Conservation (phyloP, 192 early-diverging fungal species). For the Entomortierella beljakovae region DNA sequence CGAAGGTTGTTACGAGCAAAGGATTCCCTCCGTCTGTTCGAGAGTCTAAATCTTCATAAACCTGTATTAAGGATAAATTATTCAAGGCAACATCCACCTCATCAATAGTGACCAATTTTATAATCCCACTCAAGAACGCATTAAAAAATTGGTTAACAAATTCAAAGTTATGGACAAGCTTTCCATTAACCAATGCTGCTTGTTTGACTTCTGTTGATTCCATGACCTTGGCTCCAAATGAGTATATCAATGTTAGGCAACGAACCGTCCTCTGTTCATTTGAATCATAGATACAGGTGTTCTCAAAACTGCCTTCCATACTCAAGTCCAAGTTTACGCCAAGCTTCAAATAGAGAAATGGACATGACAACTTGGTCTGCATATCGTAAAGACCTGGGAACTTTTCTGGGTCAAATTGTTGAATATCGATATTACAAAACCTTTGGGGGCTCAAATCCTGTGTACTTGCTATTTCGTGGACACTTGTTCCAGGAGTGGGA, state of each 20-base stretch:
- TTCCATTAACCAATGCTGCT: conserved; percentile 48
- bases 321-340: conserved; percentile 59
- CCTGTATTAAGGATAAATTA: conserved; percentile 62
- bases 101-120: conserved; percentile 52
- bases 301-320: conserved; percentile 58
- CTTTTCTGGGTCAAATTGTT: conserved; percentile 21
- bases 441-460: conserved; percentile 11
- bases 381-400: conserved; percentile 30
- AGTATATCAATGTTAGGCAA: conserved; percentile 61
- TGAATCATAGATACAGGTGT: conserved; percentile 57
- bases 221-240: conserved; percentile 59
- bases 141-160: conserved; percentile 68
- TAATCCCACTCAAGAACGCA: conserved; percentile 62
- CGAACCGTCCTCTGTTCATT: conserved; percentile 52
- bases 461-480: conserved; percentile 13
- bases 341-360: conserved; percentile 28
- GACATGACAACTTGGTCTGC: conserved; percentile 11
- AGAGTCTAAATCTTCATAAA: conserved; percentile 41
- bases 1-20: conserved; percentile 58
- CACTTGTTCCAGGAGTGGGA: neutral
- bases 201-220: conserved; percentile 62
- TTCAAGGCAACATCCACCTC: conserved; percentile 62
- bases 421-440: conserved; percentile 19
- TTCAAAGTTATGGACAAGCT: conserved; percentile 59
- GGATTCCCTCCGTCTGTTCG: neutral